Evolutionary conservation across 768 basidiomycete genomes (phyloP).

Genomic region (Lyophyllum shimeji): DNA sequence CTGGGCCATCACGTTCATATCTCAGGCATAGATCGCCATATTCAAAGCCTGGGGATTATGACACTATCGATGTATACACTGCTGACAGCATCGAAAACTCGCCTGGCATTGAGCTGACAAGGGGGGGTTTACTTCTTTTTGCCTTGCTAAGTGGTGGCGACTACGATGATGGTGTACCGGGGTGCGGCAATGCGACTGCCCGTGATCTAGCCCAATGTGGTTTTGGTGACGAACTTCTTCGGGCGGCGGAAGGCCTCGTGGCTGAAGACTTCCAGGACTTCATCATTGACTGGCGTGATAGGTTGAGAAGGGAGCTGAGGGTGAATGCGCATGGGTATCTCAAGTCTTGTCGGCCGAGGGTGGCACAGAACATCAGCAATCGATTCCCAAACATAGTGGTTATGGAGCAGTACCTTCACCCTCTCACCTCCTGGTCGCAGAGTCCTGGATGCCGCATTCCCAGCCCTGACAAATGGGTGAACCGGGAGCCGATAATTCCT

Average conservation of each 20-base stretch:
- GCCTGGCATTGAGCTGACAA: slow-evolving; percentile 3
- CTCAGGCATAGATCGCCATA: neutral
- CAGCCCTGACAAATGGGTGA: neutral
- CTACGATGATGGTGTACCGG: slow-evolving; percentile 50
- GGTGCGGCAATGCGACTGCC: slow-evolving; percentile 53
- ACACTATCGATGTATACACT: slow-evolving; percentile 1
- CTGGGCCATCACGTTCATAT: neutral
- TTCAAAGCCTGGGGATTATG: neutral
- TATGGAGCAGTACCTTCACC: slow-evolving; percentile 8
- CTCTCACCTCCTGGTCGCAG: neutral
- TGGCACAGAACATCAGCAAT: neutral
- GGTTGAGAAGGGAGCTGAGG: slow-evolving; percentile 5
- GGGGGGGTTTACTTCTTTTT: slow-evolving; percentile 54
- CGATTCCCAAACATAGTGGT: slow-evolving; percentile 7
- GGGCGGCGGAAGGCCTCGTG: neutral
- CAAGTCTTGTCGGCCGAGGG: neutral
- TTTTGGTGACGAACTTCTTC: slow-evolving; percentile 49
- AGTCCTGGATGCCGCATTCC: neutral
- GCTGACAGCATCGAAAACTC: slow-evolving; percentile 1
- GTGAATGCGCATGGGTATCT: slow-evolving; percentile 12
- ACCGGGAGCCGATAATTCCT: neutral
- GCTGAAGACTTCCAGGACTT: slow-evolving; percentile 2
- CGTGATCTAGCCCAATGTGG: slow-evolving; percentile 59
- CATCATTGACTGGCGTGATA: slow-evolving; percentile 6
- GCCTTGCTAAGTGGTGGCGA: slow-evolving; percentile 69